phyloP scores from a whole-genome alignment of 2,329 filamentous ascomycete species.

The Diaporthe citri region DNA sequence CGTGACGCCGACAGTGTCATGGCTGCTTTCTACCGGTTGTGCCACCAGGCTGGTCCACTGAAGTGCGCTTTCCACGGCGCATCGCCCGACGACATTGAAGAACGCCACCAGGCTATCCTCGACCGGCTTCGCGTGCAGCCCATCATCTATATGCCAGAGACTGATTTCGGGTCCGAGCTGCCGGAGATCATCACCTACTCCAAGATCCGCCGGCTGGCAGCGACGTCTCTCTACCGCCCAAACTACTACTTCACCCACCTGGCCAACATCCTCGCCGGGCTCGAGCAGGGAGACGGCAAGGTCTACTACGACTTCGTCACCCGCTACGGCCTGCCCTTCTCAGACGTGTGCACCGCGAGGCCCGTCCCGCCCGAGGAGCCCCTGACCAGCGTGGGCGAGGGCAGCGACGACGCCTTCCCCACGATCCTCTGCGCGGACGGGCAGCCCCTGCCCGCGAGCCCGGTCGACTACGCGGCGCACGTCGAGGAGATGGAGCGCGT shows the following conservation, averaged over 20 bases:
- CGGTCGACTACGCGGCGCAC: slow-evolving; percentile 51
- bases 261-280: slow-evolving; percentile 56
- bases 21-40: slow-evolving; percentile 65
- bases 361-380: slow-evolving; percentile 50
- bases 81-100: slow-evolving; percentile 53
- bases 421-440: slow-evolving; percentile 62
- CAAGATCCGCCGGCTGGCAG: slow-evolving; percentile 58
- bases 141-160: slow-evolving; percentile 54
- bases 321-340: slow-evolving; percentile 35
- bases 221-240: slow-evolving; percentile 59
- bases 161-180: slow-evolving; percentile 52
- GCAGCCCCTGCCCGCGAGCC: slow-evolving; percentile 47
- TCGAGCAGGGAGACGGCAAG: slow-evolving; percentile 59
- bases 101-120: slow-evolving; percentile 56
- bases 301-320: slow-evolving; percentile 56
- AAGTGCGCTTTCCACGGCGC: slow-evolving; percentile 59
- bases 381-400: slow-evolving; percentile 47
- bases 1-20: slow-evolving; percentile 68
- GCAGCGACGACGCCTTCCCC: slow-evolving; percentile 57
- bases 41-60: slow-evolving; percentile 63
- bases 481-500: slow-evolving; percentile 50
- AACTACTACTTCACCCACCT: slow-evolving; percentile 56
- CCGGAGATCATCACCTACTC: slow-evolving; percentile 65
- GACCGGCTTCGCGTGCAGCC: slow-evolving; percentile 56
- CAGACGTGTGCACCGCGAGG: slow-evolving; percentile 49